These are phyloP conservation scores for Haberlea rhodopensis DNA, from an alignment of 257 asterid species.

Conservation along the genomic window DNA sequence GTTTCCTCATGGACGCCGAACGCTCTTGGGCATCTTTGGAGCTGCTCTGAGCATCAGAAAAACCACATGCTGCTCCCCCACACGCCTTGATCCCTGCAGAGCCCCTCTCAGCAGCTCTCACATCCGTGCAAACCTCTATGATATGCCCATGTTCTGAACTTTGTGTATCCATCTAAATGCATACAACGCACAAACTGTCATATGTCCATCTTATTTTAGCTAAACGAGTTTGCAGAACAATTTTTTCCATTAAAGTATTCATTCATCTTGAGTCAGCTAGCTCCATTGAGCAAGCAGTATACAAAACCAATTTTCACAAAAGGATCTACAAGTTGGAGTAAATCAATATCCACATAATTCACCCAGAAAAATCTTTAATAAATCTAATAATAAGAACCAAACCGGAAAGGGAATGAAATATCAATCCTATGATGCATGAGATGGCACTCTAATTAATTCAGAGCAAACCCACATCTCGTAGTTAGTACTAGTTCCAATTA, in stretches of 20 bases:
- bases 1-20: conserved; percentile 68
- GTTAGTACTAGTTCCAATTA: neutral
- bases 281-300: neutral
- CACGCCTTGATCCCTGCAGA: conserved; percentile 51
- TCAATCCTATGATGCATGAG: neutral
- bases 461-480: neutral
- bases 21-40: conserved; percentile 73
- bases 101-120: conserved; percentile 37
- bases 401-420: neutral
- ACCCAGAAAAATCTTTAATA: no score
- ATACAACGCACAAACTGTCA: neutral
- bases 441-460: neutral
- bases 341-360: neutral
- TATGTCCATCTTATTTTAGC: neutral
- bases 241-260: neutral
- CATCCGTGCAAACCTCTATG: conserved; percentile 49
- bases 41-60: conserved; percentile 59
- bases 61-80: conserved; percentile 77
- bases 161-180: conserved; percentile 59
- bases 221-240: neutral
- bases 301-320: neutral
- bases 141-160: conserved; percentile 44
- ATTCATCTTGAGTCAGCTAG: neutral
- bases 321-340: neutral
- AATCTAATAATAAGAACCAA: neutral